Conservation (phyloP, 2,329 filamentous ascomycete genomes). For the Ophiognomonia clavigignenti-juglandacearum region DNA sequence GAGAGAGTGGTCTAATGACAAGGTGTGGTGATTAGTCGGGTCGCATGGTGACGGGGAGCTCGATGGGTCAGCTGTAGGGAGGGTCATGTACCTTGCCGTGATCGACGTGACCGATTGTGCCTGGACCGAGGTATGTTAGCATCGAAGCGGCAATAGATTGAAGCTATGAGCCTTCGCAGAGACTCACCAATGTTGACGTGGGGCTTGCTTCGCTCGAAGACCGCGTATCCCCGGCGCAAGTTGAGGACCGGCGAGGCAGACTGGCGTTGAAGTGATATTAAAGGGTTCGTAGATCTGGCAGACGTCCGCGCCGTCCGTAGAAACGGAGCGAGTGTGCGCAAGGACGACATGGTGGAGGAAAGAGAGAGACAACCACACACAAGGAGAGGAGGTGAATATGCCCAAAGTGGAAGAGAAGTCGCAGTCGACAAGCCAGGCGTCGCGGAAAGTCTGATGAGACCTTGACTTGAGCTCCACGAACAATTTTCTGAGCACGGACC, state of each 20-base stretch:
- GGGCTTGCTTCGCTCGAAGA: conserved; percentile 86
- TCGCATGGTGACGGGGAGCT: background rate
- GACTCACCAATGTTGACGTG: conserved; percentile 92
- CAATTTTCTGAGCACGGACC: conserved; percentile 17
- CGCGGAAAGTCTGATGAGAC: conserved; percentile 1
- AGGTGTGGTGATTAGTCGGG: conserved; percentile 16
- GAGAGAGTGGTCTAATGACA: conserved; percentile 81
- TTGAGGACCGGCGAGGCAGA: conserved; percentile 61
- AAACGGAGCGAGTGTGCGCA: conserved; percentile 73
- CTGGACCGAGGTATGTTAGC: conserved; percentile 35
- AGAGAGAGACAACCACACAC: conserved; percentile 22
- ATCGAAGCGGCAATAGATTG: conserved; percentile 10
- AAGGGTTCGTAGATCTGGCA: conserved; percentile 60
- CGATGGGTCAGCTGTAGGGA: background rate
- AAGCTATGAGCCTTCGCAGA: conserved; percentile 50
- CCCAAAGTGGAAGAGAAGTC: conserved; percentile 6
- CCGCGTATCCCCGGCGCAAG: conserved; percentile 60
- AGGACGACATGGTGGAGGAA: conserved; percentile 66
- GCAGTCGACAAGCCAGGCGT: conserved; percentile 2
- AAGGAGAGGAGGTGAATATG: conserved; percentile 12
- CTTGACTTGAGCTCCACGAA: conserved; percentile 1
- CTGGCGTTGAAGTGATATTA: conserved; percentile 74
- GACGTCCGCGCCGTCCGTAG: conserved; percentile 76
- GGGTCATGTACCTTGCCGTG: conserved; percentile 78
- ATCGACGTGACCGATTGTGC: conserved; percentile 98